Base-by-base conservation (phyloP, 805 yeast species). In the Candida boleticola region DNA sequence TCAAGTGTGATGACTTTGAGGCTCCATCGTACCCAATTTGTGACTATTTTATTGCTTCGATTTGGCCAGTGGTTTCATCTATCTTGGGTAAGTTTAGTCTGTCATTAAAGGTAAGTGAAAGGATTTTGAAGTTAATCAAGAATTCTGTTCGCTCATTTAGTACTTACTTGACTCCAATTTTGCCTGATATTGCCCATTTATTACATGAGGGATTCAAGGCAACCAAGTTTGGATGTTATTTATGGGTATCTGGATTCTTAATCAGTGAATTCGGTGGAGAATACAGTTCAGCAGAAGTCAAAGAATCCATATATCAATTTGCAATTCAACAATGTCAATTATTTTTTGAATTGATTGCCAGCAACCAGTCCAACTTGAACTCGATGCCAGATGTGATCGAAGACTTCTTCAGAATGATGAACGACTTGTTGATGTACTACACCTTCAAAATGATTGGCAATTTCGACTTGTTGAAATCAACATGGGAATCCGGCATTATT, bases 201-300 rank as follows among this genome's bases (percentile, higher is more conserved):
- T 71, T 89, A 42, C 83, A 79, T 17, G 72, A 73, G 29, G 93
- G 95, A 1, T 90, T 89, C 64, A 73, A 80, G 35, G 64, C 66
- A 21, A 83, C 84, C 17, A 77, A 80, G 27, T 78, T 68, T 54
- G 97, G 97, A 3, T 87, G 96, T 58, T 89, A 84, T 57, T 65
- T 90, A 42, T 90, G 95, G 93, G 92, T 87, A 11, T 83, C 95
- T 2, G 97, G 97, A 6, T 73, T 85, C 7, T 67, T 89, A 21
- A 79, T 86, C 40, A 79, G 86, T 43, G 92, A 87, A 46, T 90
- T 74, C 61, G 80, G 82, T 23, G 83, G 81, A 49, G 80, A 74
- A 36, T 75, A 68, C 44, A 41, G 55, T 26, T 61, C 65, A n/a
- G 73, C 59, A 6, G 73, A 68, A 3, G 64, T 81, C 17, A 78